Evolutionary conservation across 805 yeast genomes (phyloP), one percentile per base, ranked within the genome.

Genomic region (Sungouiozyma intestinalis): DNA sequence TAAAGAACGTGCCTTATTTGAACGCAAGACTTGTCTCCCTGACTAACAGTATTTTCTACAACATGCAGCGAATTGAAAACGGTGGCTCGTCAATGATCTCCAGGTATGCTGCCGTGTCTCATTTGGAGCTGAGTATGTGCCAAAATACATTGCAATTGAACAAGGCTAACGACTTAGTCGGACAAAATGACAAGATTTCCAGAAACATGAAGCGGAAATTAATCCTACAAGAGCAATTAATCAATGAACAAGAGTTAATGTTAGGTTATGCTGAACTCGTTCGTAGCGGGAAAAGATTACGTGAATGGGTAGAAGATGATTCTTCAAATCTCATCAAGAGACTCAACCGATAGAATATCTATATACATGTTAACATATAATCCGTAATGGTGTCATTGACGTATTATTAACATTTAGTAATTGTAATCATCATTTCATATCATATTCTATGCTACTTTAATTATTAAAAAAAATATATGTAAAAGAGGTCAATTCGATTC

Each of bases 301-400:
- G 65, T 21, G 79, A 77, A 2, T 83, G 90, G 88, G 65, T 77
- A 3, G 65, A 62, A 36, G 73, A 64, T 14, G 85, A 81, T 51
- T 47, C 71, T 4, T 63, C 55, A 0, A 59, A 62, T 35, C 58
- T 67, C n/a, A 54, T 67, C 29, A 81, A 81, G 53, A 62, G 77
- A 49, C 44, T 65, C 2, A 50, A 58, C 38, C 38, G 16, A 17
- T 36, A 21, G 6, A 6, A 24, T 24, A 7, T 24, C 9, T 24
- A 24, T n/a, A n/a, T n/a, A n/a, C n/a, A n/a, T n/a, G n/a, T n/a
- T n/a, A n/a, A n/a, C n/a, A n/a, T n/a, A n/a, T n/a, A n/a, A n/a
- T n/a, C n/a, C n/a, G n/a, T n/a, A n/a, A n/a, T n/a, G n/a, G n/a
- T n/a, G n/a, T n/a, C n/a, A n/a, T n/a, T n/a, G n/a, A n/a, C n/a